phyloP scores from a whole-genome alignment of 352 stramenopile genomes.

The Pythium aquatile region DNA sequence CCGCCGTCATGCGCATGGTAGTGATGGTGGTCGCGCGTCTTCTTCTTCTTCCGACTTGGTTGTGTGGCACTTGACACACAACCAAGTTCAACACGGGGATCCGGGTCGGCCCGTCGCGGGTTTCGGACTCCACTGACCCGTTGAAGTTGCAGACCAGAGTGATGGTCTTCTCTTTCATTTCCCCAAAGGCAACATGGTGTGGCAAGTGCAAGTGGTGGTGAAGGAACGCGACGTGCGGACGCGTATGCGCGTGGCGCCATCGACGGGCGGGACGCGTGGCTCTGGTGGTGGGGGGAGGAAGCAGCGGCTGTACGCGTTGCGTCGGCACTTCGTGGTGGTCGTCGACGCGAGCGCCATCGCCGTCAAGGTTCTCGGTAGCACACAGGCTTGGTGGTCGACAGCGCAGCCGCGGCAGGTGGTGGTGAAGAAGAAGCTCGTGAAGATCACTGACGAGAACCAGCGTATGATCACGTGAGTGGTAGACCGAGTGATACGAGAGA shows the following conservation, averaged over 20 bases:
- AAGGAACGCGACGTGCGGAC: slow-evolving; percentile 11
- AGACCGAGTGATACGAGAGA: not conserved
- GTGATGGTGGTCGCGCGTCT: not conserved
- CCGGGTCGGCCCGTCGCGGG: slow-evolving; percentile 15
- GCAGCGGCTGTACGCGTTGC: slow-evolving; percentile 14
- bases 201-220: slow-evolving; percentile 26
- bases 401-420: slow-evolving; percentile 6
- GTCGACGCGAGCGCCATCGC: slow-evolving; percentile 14
- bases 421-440: slow-evolving; percentile 23
- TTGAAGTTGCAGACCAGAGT: slow-evolving; percentile 25
- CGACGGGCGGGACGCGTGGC: no score
- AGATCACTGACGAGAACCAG: slow-evolving; percentile 12
- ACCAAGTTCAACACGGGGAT: slow-evolving; percentile 28
- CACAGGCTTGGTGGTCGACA: slow-evolving; percentile 18
- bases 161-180: slow-evolving; percentile 16
- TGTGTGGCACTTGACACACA: not conserved
- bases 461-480: slow-evolving; percentile 17
- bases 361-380: slow-evolving; percentile 17
- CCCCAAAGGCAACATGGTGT: slow-evolving; percentile 20
- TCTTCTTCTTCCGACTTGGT: slow-evolving; percentile 7
- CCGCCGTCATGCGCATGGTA: slow-evolving; percentile 8
- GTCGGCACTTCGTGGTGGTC: slow-evolving; percentile 19
- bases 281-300: not conserved
- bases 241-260: not conserved
- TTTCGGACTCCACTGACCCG: slow-evolving; percentile 8